A percentile compares a stretch with the other conserved stretches of the same genome.
Evolutionary conservation across 768 basidiomycete genomes (phyloP).

Genomic region (Rhizopogon vinicolor): DNA sequence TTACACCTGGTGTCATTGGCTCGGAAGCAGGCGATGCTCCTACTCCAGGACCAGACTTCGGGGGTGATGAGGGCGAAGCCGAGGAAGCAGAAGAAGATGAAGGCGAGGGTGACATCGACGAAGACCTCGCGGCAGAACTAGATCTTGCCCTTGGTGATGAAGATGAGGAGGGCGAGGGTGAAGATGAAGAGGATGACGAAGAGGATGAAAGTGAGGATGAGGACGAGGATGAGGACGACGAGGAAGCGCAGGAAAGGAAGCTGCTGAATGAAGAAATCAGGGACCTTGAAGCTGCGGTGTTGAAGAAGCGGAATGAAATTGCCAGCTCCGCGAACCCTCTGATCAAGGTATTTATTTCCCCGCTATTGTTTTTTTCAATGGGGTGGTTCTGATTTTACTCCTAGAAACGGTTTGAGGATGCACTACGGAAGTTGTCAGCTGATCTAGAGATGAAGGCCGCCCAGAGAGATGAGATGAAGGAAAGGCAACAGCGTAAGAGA

Average conservation of each 20-base stretch:
- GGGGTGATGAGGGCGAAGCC: constrained; percentile 55
- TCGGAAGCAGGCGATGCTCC: constrained; percentile 63
- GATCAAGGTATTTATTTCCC: constrained; percentile 54
- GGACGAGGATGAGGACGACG: constrained; percentile 73
- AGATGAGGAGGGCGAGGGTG: constrained; percentile 59
- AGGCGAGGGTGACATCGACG: constrained; percentile 78
- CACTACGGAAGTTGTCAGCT: constrained; percentile 78
- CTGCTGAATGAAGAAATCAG: constrained; percentile 85
- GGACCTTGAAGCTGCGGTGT: constrained; percentile 83
- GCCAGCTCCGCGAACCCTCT: constrained; percentile 81
- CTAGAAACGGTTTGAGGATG: constrained; percentile 92
- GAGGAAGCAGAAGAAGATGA: constrained; percentile 58
- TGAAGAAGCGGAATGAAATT: constrained; percentile 81
- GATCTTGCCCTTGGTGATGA: constrained; percentile 78
- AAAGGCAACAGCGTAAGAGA: constrained; percentile 66
- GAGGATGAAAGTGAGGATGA: constrained; percentile 41
- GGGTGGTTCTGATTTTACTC: neutral
- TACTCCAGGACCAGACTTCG: constrained; percentile 48
- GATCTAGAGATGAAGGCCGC: constrained; percentile 83
- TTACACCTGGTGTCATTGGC: constrained; percentile 64
- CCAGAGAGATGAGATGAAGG: constrained; percentile 77
- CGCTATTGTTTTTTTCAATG: neutral
- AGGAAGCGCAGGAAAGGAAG: constrained; percentile 71
- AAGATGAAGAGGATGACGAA: constrained; percentile 64
- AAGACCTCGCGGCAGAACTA: constrained; percentile 83